phyloP scores from a whole-genome alignment of 2,329 filamentous ascomycete genomes.

The Venturia pyrina region DNA sequence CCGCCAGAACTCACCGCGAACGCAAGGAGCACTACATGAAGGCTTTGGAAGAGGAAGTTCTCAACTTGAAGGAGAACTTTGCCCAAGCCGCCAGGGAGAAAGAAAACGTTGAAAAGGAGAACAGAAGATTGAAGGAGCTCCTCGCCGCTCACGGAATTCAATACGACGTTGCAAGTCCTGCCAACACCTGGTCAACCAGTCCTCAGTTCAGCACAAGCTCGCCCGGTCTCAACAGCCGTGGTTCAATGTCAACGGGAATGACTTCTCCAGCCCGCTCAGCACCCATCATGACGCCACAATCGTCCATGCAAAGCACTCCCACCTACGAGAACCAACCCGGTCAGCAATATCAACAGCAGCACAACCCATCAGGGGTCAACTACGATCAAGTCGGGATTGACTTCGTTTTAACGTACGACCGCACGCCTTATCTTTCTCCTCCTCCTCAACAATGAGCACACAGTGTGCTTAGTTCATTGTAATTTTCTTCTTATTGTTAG shows the following conservation, averaged over 20 bases:
- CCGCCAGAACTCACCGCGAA: constrained; percentile 79
- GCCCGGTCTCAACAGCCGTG: constrained; percentile 43
- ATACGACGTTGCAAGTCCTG: constrained; percentile 35
- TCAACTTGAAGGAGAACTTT: constrained; percentile 79
- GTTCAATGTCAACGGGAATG: constrained; percentile 35
- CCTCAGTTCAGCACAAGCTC: constrained; percentile 34
- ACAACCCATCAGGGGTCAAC: constrained; percentile 42
- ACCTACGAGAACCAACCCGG: constrained; percentile 20
- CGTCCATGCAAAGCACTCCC: constrained; percentile 14
- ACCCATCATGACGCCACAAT: not conserved
- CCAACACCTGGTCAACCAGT: constrained; percentile 16
- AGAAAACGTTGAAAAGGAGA: constrained; percentile 67
- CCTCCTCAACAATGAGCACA: constrained; percentile 39
- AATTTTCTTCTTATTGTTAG: constrained; percentile 22
- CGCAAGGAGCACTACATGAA: constrained; percentile 96
- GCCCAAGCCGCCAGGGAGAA: constrained; percentile 65
- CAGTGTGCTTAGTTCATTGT: constrained; percentile 12
- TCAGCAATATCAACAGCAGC: constrained; percentile 8
- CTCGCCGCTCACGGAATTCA: constrained; percentile 49
- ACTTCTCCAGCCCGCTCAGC: constrained; percentile 32
- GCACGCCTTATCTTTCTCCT: constrained; percentile 57
- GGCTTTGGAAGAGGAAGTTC: constrained; percentile 80
- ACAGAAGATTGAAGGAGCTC: constrained; percentile 59
- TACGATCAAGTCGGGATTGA: constrained; percentile 80
- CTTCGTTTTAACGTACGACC: constrained; percentile 82